Base-by-base conservation (phyloP, 1,284 basidiomycete species). In the Rhodotorula sp. region DNA sequence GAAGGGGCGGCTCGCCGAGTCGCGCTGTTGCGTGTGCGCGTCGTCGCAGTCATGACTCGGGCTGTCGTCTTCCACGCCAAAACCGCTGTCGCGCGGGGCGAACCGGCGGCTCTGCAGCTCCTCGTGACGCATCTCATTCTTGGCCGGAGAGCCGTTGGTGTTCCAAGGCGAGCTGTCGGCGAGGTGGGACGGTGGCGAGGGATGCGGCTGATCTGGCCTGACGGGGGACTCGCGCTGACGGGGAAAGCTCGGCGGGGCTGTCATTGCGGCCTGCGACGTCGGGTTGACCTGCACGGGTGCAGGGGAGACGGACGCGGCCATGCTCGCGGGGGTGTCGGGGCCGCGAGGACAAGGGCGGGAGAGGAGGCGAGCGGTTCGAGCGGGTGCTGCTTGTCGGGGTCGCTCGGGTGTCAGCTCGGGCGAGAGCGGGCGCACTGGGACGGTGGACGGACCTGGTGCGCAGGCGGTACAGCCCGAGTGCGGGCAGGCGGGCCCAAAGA, bases 151-250 rank as follows among this genome's bases (percentile, higher is more conserved):
- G 5, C n/a, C 50, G n/a, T 34, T 19, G 15, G 13, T 2, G 19
- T 19, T 22, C 53, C 53, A 54, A 32, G 53, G 29, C 29, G 53
- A 54, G 6, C 32, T 32, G 9, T 17, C 53, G 32, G 53, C 29
- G 19, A 29, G 10, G 32, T 7, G 53, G 5, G 36, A 36, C 13
- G 64, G 64, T 65, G 64, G 64, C 64, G 64, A 46, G 10, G 17
- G 17, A 13, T 39, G 36, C n/a, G 54, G 32, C 39, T 64, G 46
- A 37, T 53, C 39, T 39, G 6, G 61, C 7, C n/a, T 29, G 21
- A 50, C 51, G 37, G 61, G 37, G 17, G 51, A 36, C 51, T 37
- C 39, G 9, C 37, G 27, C 12, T 36, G 17, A 8, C 25, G 53
- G 32, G 29, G 53, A 8, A 22, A 4, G 19, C 29, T 34, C 29